Percentiles rank a stretch among this genome's conserved stretches.
phyloP scores from a whole-genome alignment of 2,329 filamentous ascomycete genomes.

The Zarea fungicola region DNA sequence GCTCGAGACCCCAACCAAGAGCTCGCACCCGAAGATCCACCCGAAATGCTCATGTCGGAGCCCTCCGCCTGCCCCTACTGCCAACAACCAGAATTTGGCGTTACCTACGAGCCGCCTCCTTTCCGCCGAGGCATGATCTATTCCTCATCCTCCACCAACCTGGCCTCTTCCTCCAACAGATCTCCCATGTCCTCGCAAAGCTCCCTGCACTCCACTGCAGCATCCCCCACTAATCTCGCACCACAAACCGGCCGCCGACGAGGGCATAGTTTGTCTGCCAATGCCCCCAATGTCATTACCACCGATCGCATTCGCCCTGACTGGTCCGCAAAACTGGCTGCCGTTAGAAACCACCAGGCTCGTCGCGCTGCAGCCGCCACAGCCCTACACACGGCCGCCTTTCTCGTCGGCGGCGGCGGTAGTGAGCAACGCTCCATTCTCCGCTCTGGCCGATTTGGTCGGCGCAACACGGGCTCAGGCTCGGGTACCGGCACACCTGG shows the following conservation, averaged over 20 bases:
- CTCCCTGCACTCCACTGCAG: constrained; percentile 61
- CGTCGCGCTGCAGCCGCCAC: constrained; percentile 88
- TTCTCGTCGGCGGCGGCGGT: constrained; percentile 73
- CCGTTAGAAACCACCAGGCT: constrained; percentile 78
- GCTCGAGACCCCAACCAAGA: constrained; percentile 31
- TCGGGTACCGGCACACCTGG: constrained; percentile 22
- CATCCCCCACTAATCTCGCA: constrained; percentile 36
- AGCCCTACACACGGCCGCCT: constrained; percentile 89
- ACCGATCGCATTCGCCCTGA: constrained; percentile 91
- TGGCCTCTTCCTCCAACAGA: constrained; percentile 39
- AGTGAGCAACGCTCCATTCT: constrained; percentile 44
- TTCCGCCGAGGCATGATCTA: constrained; percentile 82
- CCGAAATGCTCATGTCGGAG: constrained; percentile 76
- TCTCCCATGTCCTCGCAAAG: constrained; percentile 78
- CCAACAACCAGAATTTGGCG: constrained; percentile 88
- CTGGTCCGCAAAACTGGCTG: constrained; percentile 84
- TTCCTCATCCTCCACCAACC: constrained; percentile 39
- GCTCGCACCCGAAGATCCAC: constrained; percentile 42
- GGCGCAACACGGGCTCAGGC: constrained; percentile 41
- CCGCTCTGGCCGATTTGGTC: constrained; percentile 48
- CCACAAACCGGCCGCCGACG: constrained; percentile 38
- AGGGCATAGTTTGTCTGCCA: constrained; percentile 67
- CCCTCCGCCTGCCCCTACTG: constrained; percentile 93
- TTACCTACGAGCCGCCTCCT: constrained; percentile 86
- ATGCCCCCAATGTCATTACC: constrained; percentile 78